Base-by-base conservation (phyloP, 345 rosid genomes). In the Aegle marmelos region DNA sequence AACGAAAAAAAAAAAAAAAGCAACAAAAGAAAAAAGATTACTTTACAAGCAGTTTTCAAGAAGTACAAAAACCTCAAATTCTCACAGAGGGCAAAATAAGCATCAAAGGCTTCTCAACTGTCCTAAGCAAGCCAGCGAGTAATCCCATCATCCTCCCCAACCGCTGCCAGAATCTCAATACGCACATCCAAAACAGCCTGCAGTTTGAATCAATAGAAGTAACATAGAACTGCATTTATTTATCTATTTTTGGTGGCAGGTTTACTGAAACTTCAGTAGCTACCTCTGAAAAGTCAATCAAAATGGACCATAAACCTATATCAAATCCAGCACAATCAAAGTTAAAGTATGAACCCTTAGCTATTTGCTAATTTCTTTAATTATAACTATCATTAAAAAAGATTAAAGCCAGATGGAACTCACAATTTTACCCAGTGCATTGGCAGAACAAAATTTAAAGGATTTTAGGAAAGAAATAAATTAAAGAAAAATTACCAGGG, bases 161-260 rank as follows among this genome's bases (percentile, higher is more conserved):
- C 89, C 1, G 89, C 86, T 30, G 98, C 99, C 84, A 96, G 82
- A 80, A 96, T 89, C 87, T 92, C 99, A 76, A 94, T 72, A 37
- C 85, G 85, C 8, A 92, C 95, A 63, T 90, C 95, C 88, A 94
- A 86, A 70, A 88, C 82, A 56, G 98, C 98, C 99, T 96, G 91
- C 86, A 84, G 58, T 82, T 82, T 24, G 56, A 45, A 73, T 54
- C 63, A 69, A 56, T 22, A 39, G 53, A 57, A 72, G 69, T 79
- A 73, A 66, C 58, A 75, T 56, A 81, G 33, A 9, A 68, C 27
- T 45, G 50, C 50, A 45, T 13, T 45, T 45, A 45, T 45, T 45
- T 45, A 45, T 13, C 16, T 45, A 11, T 13, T 45, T 45, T 45
- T 45, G 50, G 50, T 45, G 50, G 17, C 50, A 45, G 17, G 17